Base-by-base conservation (phyloP, 495 filamentous ascomycete species). In the Talaromyces adpressus region DNA sequence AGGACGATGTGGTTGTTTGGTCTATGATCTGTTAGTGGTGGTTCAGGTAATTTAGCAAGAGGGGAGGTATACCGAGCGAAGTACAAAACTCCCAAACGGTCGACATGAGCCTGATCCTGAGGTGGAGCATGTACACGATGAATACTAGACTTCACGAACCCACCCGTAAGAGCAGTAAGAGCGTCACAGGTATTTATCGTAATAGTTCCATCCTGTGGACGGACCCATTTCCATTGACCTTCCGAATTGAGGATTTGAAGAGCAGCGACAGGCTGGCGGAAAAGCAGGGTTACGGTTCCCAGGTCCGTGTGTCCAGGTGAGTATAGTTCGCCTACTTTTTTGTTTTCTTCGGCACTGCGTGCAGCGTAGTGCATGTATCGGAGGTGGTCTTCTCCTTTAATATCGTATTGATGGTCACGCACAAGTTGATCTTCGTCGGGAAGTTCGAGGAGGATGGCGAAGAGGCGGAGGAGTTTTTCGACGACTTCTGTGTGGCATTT, bases 321-420 rank as follows among this genome's bases (percentile, higher is more conserved):
- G 68, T 77, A 83, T 20, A 80, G 68, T 27, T 75, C 73, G 4
- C 70, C 69, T 18, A 68, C 67, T 32, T 74, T 75, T 16, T 72
- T 73, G 52, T 82, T 77, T 47, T 82, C 80, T 57, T 81, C 80
- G 0, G 72, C 67, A 1, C 69, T 73, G 1, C 82, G 74, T 0
- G 74, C 69, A 51, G 74, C 69, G 64, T 85, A 85, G 57, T 80
- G 79, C 81, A 84, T 84, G 68, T 85, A 84, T 0, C 83, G 77
- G 4, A 85, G 71, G 65, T 84, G 79, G 60, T 76, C 75, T n/a
- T 79, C 75, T 32, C 73, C 72, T 22, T 75, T 65, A 7, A 73
- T 70, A 16, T 81, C 77, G 59, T 85, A 85, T 9, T 71, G 72
- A 62, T 86, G 84, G 16, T 70, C 71, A 6, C 79, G 23, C 8